Base-by-base conservation (phyloP, 2,329 filamentous ascomycete genomes). In the Harringtonia lauricola region DNA sequence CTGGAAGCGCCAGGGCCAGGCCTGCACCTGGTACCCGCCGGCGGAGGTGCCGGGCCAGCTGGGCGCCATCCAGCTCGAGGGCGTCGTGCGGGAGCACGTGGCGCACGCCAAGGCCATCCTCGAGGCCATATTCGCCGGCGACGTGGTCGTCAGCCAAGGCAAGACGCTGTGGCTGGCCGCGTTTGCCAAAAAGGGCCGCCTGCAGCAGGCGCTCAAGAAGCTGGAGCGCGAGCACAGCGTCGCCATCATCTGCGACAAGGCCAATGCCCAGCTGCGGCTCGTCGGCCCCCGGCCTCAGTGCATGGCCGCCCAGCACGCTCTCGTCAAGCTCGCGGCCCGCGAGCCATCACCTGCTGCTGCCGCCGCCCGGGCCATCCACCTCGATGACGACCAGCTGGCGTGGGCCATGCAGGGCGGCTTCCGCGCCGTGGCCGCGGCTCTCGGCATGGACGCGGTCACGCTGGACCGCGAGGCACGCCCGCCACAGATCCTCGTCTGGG, bases 21-120 rank as follows among this genome's bases (percentile, higher is more conserved):
- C n/a, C 5, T 38, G n/a, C 24, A 38, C 19, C 6, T 19, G 21
- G 6, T 39, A 39, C 30, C 15, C 8, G 8, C 15, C 29, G 17
- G 21, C 43, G 2, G 49, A 55, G 18, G 56, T n/a, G n/a, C n/a
- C n/a, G n/a, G n/a, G n/a, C n/a, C n/a, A 53, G 37, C 59, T 61
- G 36, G 55, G 53, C 6, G 53, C 57, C 7, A 43, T 70, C 29
- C 64, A 61, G 43, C 46, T 70, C 18, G 64, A 66, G 48, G 61
- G 65, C 0, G 54, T 59, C 5, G 46, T 49, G 19, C 48, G 50
- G 9, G 53, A 57, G 36, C 46, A 51, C 3, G 57, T 67, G 6
- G 57, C 54, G 2, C 43, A 46, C 10, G 61, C 62, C 3, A 63
- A 61, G 36, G 49, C 52, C 2, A 48, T 37, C 6, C 51, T 66